Evolutionary conservation across 768 basidiomycete species (phyloP), one percentile per base, ranked within the genome.

Genomic region (Suillus plorans): DNA sequence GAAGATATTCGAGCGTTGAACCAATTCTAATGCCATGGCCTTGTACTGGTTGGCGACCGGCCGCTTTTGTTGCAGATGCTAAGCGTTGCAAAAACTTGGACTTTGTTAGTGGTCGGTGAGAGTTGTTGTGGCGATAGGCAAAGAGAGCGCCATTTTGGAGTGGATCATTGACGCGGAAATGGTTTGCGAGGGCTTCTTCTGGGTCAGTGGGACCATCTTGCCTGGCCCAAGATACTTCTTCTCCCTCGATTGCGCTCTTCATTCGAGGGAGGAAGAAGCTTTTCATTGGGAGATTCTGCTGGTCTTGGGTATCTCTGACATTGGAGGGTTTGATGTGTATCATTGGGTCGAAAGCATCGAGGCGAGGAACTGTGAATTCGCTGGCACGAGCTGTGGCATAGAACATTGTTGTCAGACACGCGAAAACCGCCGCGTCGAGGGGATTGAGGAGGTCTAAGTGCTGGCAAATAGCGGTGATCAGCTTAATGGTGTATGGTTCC

Each of bases 361-460:
- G 68, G 2, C 45, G 65, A 0, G 71, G 74, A 0, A 81, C 69
- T 0, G 78, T 79, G 59, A 82, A 76, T 66, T 84, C 80, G 0
- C 80, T 79, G 0, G 78, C 45, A 0, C 79, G 56, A 0, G 77
- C 73, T 0, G 72, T 71, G 1, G 72, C 52, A 20, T 71, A 83
- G 70, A 83, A 82, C 10, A 70, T 65, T 0, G 75, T 79, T 7
- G 78, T 77, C 2, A 80, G 73, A 59, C 78, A 80, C 0, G 63
- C 39, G 9, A 22, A 42, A 0, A 25, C 25, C 0, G 55, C 22
- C 0, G 74, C 72, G 56, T 82, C 75, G 1, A 80, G 66, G 2
- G 76, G 76, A 18, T 60, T 31, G 3, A 20, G 5, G 0, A 74
- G 69, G 61, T 58, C 7, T 2, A 63, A 8, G 2, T 42, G 39